Percentiles rank a stretch among this genome's conserved stretches.
These are phyloP conservation scores for Colletotrichum eremochloae DNA, from an alignment of 2,329 filamentous ascomycete species.

Conservation along the genomic window DNA sequence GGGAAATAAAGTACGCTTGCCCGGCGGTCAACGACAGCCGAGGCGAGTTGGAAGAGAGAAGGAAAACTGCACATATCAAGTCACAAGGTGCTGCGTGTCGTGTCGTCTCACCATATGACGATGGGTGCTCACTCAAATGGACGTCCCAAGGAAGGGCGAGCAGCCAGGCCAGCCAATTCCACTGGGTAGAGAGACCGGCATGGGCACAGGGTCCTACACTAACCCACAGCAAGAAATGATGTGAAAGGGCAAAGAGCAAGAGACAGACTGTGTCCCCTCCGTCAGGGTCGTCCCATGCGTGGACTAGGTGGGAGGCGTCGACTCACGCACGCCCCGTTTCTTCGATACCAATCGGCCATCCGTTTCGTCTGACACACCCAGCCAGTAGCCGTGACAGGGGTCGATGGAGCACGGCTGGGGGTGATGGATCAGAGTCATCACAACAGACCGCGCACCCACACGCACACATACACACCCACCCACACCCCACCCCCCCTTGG, in stretches of 20 bases:
- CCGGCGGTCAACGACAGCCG: slow-evolving; percentile 12
- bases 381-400: slow-evolving; percentile 37
- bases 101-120: slow-evolving; percentile 12
- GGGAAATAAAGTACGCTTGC: not conserved
- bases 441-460: slow-evolving; percentile 25
- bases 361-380: slow-evolving; percentile 42
- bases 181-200: slow-evolving; percentile 19
- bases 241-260: slow-evolving; percentile 28
- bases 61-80: slow-evolving; percentile 23
- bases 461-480: slow-evolving; percentile 7
- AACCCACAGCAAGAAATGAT: slow-evolving; percentile 7
- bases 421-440: slow-evolving; percentile 33
- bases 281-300: slow-evolving; percentile 42
- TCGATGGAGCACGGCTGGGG: slow-evolving; percentile 40
- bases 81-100: slow-evolving; percentile 12
- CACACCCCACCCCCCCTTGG: slow-evolving; percentile 44
- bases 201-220: slow-evolving; percentile 26
- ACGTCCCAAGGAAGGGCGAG: slow-evolving; percentile 12
- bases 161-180: not conserved
- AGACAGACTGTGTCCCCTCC: slow-evolving; percentile 34
- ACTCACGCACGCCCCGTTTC: slow-evolving; percentile 43
- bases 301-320: slow-evolving; percentile 24
- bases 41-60: slow-evolving; percentile 14
- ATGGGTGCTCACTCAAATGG: slow-evolving; percentile 11
- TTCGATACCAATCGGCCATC: slow-evolving; percentile 40